Evolutionary conservation across 345 rosid species (phyloP), one percentile per base, ranked within the genome.

Genomic region (Eutrema yunnanense): DNA sequence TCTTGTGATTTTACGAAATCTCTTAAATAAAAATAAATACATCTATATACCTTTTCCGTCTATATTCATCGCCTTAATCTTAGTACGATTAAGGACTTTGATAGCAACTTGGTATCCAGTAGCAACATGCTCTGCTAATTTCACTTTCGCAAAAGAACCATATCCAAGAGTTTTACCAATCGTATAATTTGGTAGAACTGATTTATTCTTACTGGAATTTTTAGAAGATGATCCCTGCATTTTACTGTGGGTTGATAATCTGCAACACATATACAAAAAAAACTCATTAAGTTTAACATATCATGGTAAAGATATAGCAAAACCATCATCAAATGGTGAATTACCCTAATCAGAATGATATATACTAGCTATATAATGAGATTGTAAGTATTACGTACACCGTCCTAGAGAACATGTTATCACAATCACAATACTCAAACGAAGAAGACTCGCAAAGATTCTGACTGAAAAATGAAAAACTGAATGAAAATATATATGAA

Each of bases 71-170:
- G 78, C 73, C 68, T 76, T 79, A 59, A 93, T 86, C 83, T 86
- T 87, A 22, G 75, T 79, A 14, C 94, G 97, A 49, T 87, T 87
- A 74, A 93, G 92, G 59, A 93, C 86, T 86, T 93, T 93, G 80
- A 93, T 85, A 14, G 98, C 98, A 76, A 93, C 98, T 79, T 89
- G 83, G 81, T 79, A 86, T 43, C 95, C 88, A 14, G 98, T 93
- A 52, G 82, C 70, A 62, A 78, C 70, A 81, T 93, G 96, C 64
- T 74, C 81, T 8, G 96, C 98, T 69, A 86, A 79, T 84, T 86
- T 93, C 72, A 93, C 98, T 83, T 91, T 89, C 5, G 90, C 88
- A 73, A 93, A 93, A 30, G 97, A 74, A 57, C 98, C 97, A 54
- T 83, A 75, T 57, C 98, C 98, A 50, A 90, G 85, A 56, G 86